Base-by-base conservation (phyloP, 345 rosid species). In the Odontarrhena argentea region DNA sequence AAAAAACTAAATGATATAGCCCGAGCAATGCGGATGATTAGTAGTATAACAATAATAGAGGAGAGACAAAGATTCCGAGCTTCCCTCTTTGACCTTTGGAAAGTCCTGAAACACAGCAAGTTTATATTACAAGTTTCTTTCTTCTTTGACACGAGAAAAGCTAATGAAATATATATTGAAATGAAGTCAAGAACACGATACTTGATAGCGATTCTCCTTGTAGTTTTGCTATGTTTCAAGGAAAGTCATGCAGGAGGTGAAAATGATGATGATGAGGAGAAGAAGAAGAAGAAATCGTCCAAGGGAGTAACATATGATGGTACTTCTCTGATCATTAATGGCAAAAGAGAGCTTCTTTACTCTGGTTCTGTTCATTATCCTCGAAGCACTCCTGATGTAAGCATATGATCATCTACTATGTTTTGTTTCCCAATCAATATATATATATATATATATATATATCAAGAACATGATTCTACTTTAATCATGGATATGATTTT, bases 301-400 rank as follows among this genome's bases (percentile, higher is more conserved):
- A 50, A 54, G 44, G 70, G 61, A 32, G 74, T 74, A 14, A 51
- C 72, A 13, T 60, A 66, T 18, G 77, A 74, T 51, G 67, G 52
- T 45, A 67, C 52, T 34, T 68, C 77, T 3, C 37, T 74, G 36
- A 68, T 60, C 12, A 48, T 67, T 6, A 59, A 74, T 67, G 74
- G 77, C 11, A 68, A 46, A 34, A 53, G 74, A 45, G 47, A 47
- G 48, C 55, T 67, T 40, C n/a, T 67, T 36, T 59, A 14, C 69
- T 68, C 78, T 18, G 78, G 78, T 9, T 68, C 78, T 38, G 42
- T 68, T 28, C 74, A 74, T 52, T 74, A 74, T 47, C 74, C 74
- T 34, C 64, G 74, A 4, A 61, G 78, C 46, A 68, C 78, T 18
- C 68, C 60, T n/a, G 69, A 74, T 2, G 74, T 68, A 62, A 51